A percentile compares a stretch with the other conserved stretches of the same genome.
phyloP scores from a whole-genome alignment of 2,329 filamentous ascomycete genomes.

The Sclerotinia borealis region DNA sequence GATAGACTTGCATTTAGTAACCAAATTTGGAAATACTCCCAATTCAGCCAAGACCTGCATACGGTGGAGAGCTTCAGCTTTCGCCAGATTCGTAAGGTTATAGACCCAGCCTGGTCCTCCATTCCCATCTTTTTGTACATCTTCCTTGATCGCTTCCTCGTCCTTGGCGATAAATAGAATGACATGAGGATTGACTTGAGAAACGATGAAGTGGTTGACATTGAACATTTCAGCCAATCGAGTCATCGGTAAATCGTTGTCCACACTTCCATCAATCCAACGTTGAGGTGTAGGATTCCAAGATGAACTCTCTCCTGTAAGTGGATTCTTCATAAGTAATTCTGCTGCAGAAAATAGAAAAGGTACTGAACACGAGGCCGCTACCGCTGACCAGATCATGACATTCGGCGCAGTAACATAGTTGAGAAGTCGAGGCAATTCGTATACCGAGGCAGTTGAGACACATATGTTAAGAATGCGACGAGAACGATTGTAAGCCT shows the following conservation, averaged over 20 bases:
- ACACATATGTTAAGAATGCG: conserved; percentile 92
- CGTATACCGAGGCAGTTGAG: conserved; percentile 79
- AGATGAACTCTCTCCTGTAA: conserved; percentile 67
- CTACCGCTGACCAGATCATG: conserved; percentile 92
- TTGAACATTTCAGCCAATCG: conserved; percentile 93
- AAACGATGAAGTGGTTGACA: conserved; percentile 96
- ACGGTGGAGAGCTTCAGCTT: conserved; percentile 72
- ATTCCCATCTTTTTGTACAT: conserved; percentile 30
- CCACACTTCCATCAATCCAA: conserved; percentile 93
- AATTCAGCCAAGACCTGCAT: conserved; percentile 76
- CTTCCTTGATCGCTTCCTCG: conserved; percentile 43
- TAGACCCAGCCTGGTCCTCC: conserved; percentile 49
- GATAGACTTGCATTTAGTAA: conserved; percentile 73
- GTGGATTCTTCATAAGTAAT: conserved; percentile 76
- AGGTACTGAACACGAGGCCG: conserved; percentile 91
- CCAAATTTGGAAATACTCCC: conserved; percentile 70
- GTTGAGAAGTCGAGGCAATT: conserved; percentile 80
- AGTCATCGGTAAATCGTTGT: conserved; percentile 89
- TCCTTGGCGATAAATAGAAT: conserved; percentile 78
- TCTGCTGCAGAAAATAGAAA: conserved; percentile 75
- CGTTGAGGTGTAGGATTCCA: conserved; percentile 83
- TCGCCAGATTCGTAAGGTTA: conserved; percentile 64
- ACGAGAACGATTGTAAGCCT: conserved; percentile 90
- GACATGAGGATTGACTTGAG: conserved; percentile 92
- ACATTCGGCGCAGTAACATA: conserved; percentile 93